Conservation (phyloP, 192 early-diverging fungal genomes). For the Podila verticillata region DNA sequence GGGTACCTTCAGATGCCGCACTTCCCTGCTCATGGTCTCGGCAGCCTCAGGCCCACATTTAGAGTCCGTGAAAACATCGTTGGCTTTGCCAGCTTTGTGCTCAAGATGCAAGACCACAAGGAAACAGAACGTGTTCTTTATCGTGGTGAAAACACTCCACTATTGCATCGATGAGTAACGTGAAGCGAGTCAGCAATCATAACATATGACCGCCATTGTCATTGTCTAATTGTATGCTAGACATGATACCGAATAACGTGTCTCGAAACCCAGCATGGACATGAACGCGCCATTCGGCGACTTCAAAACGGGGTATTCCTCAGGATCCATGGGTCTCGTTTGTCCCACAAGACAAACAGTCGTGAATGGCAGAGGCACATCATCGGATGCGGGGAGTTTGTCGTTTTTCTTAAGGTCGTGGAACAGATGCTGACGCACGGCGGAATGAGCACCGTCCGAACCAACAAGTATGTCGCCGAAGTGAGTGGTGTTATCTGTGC, state of each 20-base stretch:
- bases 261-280: neutral
- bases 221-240: neutral
- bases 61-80: conserved; percentile 9
- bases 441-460: conserved; percentile 33
- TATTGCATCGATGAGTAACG: neutral
- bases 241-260: neutral
- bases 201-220: too few species aligned
- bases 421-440: conserved; percentile 26
- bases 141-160: conserved; percentile 16
- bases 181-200: too few species aligned
- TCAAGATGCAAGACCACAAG: conserved; percentile 3
- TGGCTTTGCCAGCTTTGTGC: neutral
- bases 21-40: neutral
- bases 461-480: conserved; percentile 37
- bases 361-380: neutral
- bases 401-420: conserved; percentile 3
- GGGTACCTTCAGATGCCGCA: neutral
- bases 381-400: conserved; percentile 17
- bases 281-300: neutral
- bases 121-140: conserved; percentile 14
- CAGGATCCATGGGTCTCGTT: conserved; percentile 18
- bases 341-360: conserved; percentile 22
- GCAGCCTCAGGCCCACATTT: neutral
- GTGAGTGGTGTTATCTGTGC: conserved; percentile 9
- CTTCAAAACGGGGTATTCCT: conserved; percentile 27